Conservation (phyloP, 2,329 filamentous ascomycete genomes). For the Didymella pinodella region DNA sequence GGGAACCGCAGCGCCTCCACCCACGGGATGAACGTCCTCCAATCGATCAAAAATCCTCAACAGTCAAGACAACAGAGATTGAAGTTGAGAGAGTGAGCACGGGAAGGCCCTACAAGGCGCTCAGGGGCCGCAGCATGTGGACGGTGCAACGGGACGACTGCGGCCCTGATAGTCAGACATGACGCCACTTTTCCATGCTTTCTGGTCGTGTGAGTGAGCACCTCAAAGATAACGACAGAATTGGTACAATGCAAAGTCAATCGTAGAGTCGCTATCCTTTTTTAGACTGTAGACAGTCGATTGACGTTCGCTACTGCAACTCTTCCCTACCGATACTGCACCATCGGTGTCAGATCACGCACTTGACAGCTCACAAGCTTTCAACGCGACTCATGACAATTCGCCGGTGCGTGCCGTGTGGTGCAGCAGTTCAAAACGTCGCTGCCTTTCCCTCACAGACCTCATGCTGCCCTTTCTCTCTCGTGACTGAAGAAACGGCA, state of each 20-base stretch:
- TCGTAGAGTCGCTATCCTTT: slow-evolving; percentile 2
- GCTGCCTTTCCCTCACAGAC: slow-evolving; percentile 2
- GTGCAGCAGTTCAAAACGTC: slow-evolving; percentile 15
- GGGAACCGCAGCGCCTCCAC: slow-evolving; percentile 18
- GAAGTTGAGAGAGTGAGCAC: slow-evolving; percentile 9
- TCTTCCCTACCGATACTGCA: slow-evolving; percentile 14
- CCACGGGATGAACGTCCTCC: slow-evolving; percentile 2
- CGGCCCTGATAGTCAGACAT: slow-evolving; percentile 3
- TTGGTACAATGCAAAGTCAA: slow-evolving; percentile 8
- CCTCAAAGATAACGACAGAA: not conserved
- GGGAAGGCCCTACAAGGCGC: slow-evolving; percentile 12
- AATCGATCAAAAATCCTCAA: slow-evolving; percentile 2
- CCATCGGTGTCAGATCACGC: slow-evolving; percentile 2
- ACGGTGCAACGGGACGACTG: not conserved
- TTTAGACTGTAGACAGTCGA: not conserved
- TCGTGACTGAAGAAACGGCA: slow-evolving; percentile 3
- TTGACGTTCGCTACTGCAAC: slow-evolving; percentile 7
- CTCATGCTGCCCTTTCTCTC: not conserved
- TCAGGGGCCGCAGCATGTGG: slow-evolving; percentile 13
- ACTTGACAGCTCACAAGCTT: slow-evolving; percentile 15
- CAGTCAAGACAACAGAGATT: slow-evolving; percentile 7
- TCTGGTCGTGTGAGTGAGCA: not conserved
- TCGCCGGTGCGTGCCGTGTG: slow-evolving; percentile 12
- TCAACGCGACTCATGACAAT: slow-evolving; percentile 6
- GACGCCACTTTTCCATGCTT: slow-evolving; percentile 1